phyloP scores from a whole-genome alignment of 2,329 filamentous ascomycete species.

The Venturiaceae sp. region DNA sequence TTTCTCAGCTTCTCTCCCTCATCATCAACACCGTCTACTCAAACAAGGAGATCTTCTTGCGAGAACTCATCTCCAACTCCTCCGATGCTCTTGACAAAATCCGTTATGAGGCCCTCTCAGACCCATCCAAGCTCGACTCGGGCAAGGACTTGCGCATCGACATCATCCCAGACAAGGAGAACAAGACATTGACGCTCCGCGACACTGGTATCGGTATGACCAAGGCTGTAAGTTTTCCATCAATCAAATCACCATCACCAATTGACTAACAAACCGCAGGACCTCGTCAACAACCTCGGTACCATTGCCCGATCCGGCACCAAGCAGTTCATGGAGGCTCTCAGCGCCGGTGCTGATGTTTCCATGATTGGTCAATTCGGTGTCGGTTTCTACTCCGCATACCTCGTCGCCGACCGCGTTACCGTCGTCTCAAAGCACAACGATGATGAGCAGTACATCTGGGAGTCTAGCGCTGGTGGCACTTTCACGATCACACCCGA shows the following conservation, averaged over 20 bases:
- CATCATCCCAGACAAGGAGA: slow-evolving; percentile 95
- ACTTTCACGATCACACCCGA: slow-evolving; percentile 92
- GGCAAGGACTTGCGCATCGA: slow-evolving; percentile 98
- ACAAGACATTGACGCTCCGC: slow-evolving; percentile 93
- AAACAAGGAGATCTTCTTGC: slow-evolving; percentile 99
- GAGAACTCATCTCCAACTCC: slow-evolving; percentile 96
- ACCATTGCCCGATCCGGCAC: slow-evolving; percentile 98
- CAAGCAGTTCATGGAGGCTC: slow-evolving; percentile 99
- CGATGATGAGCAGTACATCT: slow-evolving; percentile 99
- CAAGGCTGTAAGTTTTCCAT: slow-evolving; percentile 73
- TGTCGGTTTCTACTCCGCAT: slow-evolving; percentile 99
- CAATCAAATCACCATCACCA: neutral
- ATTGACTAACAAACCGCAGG: slow-evolving; percentile 45
- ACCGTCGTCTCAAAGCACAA: slow-evolving; percentile 98
- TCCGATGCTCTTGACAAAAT: slow-evolving; percentile 99
- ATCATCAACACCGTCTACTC: slow-evolving; percentile 99
- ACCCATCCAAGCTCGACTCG: slow-evolving; percentile 92
- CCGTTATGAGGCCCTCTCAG: slow-evolving; percentile 94
- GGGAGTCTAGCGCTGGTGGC: slow-evolving; percentile 95
- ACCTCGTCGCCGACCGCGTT: slow-evolving; percentile 96
- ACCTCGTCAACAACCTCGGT: slow-evolving; percentile 99
- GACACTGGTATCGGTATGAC: slow-evolving; percentile 99
- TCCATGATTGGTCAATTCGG: slow-evolving; percentile 99
- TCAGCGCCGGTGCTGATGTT: slow-evolving; percentile 95
- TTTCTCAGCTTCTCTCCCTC: slow-evolving; percentile 98